phyloP scores from a whole-genome alignment of 225 moss, liverwort and hornwort genomes.

The Sphagnum tenellum region DNA sequence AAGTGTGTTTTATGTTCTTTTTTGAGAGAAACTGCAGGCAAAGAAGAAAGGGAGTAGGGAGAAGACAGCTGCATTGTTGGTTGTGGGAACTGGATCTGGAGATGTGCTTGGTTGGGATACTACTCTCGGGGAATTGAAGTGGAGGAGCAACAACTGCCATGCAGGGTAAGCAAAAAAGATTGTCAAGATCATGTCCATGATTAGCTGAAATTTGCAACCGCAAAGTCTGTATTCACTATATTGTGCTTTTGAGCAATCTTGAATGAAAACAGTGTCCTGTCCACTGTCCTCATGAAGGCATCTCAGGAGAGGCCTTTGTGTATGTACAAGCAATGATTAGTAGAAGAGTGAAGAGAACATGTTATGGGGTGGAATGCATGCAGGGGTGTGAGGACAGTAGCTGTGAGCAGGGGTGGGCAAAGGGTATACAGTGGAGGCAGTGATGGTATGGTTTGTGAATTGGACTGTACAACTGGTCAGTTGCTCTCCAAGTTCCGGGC shows the following conservation, averaged over 20 bases:
- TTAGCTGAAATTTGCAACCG: too few species aligned
- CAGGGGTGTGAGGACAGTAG: slow-evolving; percentile 76
- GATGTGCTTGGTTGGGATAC: slow-evolving; percentile 83
- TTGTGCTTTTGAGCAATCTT: too few species aligned
- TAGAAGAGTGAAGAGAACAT: too few species aligned
- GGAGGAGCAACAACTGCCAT: slow-evolving; percentile 68
- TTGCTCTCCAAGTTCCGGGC: slow-evolving; percentile 72
- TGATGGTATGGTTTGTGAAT: slow-evolving; percentile 77
- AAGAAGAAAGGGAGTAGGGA: slow-evolving; percentile 71
- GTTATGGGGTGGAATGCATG: slow-evolving; percentile 1
- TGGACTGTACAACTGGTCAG: slow-evolving; percentile 50
- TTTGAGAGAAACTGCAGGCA: slow-evolving; percentile 7
- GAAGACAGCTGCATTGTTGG: slow-evolving; percentile 36
- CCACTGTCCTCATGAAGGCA: too few species aligned
- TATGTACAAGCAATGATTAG: too few species aligned
- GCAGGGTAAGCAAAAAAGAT: slow-evolving; percentile 38
- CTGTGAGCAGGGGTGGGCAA: slow-evolving; percentile 53
- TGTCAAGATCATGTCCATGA: too few species aligned
- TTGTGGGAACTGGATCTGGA: slow-evolving; percentile 73
- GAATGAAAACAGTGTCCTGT: too few species aligned
- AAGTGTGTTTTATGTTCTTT: background rate
- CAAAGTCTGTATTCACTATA: too few species aligned
- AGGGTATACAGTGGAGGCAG: slow-evolving; percentile 68
- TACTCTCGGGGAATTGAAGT: slow-evolving; percentile 66
- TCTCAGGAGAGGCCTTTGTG: too few species aligned